Conservation (phyloP, 2,329 filamentous ascomycete species). For the Balansia obtecta region DNA sequence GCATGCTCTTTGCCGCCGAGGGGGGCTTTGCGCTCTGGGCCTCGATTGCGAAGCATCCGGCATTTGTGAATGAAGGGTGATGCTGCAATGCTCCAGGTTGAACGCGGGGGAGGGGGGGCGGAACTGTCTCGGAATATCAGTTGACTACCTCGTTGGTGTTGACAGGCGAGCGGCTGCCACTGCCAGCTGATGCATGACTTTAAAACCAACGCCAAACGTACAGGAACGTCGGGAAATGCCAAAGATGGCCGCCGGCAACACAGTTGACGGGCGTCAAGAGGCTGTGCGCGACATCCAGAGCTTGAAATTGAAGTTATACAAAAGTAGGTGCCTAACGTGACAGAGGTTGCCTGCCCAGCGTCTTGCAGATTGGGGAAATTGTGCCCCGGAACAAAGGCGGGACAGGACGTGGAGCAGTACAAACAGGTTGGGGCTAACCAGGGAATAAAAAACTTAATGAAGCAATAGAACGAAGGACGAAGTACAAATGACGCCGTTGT, state of each 20-base stretch:
- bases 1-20: constrained; percentile 18
- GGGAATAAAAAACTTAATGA: not conserved
- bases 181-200: not conserved
- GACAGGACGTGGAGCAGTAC: not conserved
- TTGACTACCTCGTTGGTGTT: not conserved
- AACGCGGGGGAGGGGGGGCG: too few relatives aligned
- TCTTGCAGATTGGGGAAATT: not conserved
- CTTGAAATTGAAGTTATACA: not conserved
- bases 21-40: constrained; percentile 14
- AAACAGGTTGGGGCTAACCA: not conserved
- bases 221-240: not conserved
- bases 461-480: too few relatives aligned
- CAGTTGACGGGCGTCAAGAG: not conserved
- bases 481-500: too few relatives aligned
- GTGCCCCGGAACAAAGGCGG: not conserved
- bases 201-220: not conserved
- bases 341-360: not conserved
- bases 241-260: constrained; percentile 8
- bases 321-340: not conserved
- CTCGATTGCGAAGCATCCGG: not conserved
- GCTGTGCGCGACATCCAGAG: not conserved
- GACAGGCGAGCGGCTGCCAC: not conserved
- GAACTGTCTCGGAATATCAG: too few relatives aligned
- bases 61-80: not conserved
- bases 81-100: too few relatives aligned